Base-by-base conservation (phyloP, 2,329 filamentous ascomycete genomes). In the Orbilia quercus region DNA sequence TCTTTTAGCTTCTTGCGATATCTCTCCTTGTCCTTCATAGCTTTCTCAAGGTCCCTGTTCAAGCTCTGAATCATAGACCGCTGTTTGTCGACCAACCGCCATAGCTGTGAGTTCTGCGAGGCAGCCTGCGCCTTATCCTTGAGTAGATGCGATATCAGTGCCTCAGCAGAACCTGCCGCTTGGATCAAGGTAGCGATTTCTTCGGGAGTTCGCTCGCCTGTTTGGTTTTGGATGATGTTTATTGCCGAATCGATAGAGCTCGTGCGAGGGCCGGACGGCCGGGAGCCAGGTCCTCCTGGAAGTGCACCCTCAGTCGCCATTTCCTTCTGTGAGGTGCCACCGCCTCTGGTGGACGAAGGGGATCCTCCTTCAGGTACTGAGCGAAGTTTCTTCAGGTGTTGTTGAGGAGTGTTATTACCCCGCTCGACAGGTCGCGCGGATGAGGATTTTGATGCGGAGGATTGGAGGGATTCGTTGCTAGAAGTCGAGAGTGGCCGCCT, bases 51-150 rank as follows among this genome's bases (percentile, higher is more conserved):
- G 79, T 99, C 95, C 80, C 95, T 96, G 79, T 98, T 97, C 75
- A 99, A 84, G 6, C 93, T 94, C 18, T 96, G 82, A 62, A 99
- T 92, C 88, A 99, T 93, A 14, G 92, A 88, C 75, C 94, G 86
- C 81, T 99, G 95, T 82, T 99, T 98, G 80, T 98, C 94, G 54
- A 99, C 92, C 50, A 99, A 83, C 55, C 92, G 89, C 95, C 95
- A 99, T 78, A 99, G 82, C 80, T 99, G 94, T 16, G 89, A 85
- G 79, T 98, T 98, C 79, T 98, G 95, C 76, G 91, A 90, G 3
- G 91, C 87, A 62, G 92, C 90, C 53, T 91, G 90, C 75, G 94
- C 88, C 80, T 97, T 98, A 79, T 99, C 95, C 79, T 91, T 96
- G 75, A 97, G 82, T 54, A 99, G 83, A 78, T 95, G 91, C 77